phyloP scores from a whole-genome alignment of 164 flowering plant species.

The Macadamia tetraphylla region DNA sequence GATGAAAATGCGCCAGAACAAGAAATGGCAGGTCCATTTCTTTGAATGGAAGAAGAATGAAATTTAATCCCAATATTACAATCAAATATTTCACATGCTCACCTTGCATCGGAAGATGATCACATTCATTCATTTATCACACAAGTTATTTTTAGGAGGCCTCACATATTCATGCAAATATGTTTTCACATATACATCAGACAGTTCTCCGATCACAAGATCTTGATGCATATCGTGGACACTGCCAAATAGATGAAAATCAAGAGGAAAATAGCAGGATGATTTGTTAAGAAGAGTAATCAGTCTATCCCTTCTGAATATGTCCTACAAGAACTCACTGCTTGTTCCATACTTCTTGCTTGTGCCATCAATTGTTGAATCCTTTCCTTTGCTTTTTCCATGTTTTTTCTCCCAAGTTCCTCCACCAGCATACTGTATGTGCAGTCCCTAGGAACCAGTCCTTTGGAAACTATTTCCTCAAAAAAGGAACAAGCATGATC shows the following conservation, averaged over 20 bases:
- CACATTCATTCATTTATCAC: no score
- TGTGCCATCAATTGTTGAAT: slow-evolving; percentile 39
- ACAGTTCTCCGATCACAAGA: neutral
- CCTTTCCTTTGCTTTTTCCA: slow-evolving; percentile 32
- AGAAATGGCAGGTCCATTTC: no score
- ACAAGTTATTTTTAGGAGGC: no score
- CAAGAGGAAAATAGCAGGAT: neutral
- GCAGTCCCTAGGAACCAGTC: slow-evolving; percentile 33
- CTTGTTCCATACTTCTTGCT: slow-evolving; percentile 17
- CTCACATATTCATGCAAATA: neutral
- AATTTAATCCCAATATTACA: no score
- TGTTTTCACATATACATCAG: neutral
- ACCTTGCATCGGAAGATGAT: no score
- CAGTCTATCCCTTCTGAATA: slow-evolving; percentile 1
- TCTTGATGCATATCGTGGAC: neutral
- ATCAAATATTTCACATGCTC: no score
- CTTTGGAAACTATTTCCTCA: slow-evolving; percentile 50
- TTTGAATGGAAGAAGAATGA: no score
- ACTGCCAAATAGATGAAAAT: neutral
- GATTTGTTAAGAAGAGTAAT: neutral
- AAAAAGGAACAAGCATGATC: slow-evolving; percentile 50
- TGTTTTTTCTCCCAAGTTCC: slow-evolving; percentile 36
- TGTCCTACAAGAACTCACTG: neutral
- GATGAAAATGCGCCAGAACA: no score
- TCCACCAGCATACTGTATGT: slow-evolving; percentile 30